Evolutionary conservation across 2,329 filamentous ascomycete genomes (phyloP).

Genomic region (Colletotrichum gloeosporioides): DNA sequence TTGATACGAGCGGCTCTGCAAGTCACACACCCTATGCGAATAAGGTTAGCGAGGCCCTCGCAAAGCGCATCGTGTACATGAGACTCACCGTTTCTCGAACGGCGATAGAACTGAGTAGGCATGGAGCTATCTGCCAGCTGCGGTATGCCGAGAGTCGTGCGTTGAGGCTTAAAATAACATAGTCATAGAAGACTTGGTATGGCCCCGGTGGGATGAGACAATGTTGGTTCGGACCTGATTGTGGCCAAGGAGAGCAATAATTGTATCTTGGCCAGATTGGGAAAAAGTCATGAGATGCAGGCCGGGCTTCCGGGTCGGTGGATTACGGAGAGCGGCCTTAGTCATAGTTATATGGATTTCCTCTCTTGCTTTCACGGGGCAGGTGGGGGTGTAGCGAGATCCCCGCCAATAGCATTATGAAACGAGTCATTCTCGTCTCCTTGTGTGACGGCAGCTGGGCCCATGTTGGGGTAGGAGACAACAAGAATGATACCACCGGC

Average conservation of each 20-base stretch:
- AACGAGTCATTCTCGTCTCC: not conserved
- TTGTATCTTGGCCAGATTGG: not conserved
- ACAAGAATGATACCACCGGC: not conserved
- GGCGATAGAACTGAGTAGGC: not conserved
- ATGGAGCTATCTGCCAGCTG: not conserved
- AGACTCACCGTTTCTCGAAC: constrained; percentile 7
- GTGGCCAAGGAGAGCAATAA: not conserved
- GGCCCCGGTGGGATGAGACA: not conserved
- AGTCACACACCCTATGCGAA: not conserved
- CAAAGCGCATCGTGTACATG: not conserved
- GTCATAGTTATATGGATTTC: not conserved
- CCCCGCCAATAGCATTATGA: not conserved
- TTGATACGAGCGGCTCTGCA: constrained; percentile 1
- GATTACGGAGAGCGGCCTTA: not conserved
- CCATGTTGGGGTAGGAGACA: not conserved
- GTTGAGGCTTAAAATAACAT: not conserved
- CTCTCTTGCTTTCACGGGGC: not conserved
- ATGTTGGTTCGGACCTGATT: not conserved
- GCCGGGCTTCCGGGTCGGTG: not conserved
- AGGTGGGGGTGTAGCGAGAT: not conserved
- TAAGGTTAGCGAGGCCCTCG: not conserved
- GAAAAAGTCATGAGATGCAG: not conserved
- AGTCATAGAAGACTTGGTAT: not conserved
- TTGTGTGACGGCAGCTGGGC: not conserved
- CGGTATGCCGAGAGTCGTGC: not conserved